Conservation (phyloP, 2,329 filamentous ascomycete species). For the Bipolaris zeicola region DNA sequence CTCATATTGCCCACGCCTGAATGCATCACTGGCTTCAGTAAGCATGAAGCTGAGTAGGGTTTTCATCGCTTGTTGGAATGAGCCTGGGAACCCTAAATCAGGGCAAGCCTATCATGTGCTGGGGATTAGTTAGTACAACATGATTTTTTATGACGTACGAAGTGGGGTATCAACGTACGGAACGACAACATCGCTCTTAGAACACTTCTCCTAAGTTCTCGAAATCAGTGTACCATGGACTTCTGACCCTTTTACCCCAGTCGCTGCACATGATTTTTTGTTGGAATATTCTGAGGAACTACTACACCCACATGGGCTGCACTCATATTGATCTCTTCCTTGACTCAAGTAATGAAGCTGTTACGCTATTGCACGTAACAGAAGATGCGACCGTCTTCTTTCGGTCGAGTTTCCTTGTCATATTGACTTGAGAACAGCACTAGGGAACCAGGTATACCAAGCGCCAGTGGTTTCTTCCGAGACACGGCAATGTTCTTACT, state of each 20-base stretch:
- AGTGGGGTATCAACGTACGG: not conserved
- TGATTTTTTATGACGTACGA: not conserved
- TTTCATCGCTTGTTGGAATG: too few relatives aligned
- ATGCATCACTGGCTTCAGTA: conserved; percentile 22
- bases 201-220: not conserved
- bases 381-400: not conserved
- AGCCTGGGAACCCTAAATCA: too few relatives aligned
- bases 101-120: too few relatives aligned
- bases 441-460: not conserved
- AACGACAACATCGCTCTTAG: not conserved
- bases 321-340: not conserved
- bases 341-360: not conserved
- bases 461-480: not conserved
- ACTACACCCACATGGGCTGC: not conserved
- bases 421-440: not conserved
- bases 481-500: not conserved
- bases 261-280: not conserved
- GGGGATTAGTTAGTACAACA: not conserved
- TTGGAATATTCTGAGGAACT: not conserved
- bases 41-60: too few relatives aligned
- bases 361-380: not conserved
- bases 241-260: not conserved
- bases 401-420: not conserved
- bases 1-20: conserved; percentile 26
- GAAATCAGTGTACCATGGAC: not conserved